These are phyloP conservation scores for Mycocentrospora acerina DNA, from an alignment of 2,329 filamentous ascomycete genomes.

Conservation along the genomic window DNA sequence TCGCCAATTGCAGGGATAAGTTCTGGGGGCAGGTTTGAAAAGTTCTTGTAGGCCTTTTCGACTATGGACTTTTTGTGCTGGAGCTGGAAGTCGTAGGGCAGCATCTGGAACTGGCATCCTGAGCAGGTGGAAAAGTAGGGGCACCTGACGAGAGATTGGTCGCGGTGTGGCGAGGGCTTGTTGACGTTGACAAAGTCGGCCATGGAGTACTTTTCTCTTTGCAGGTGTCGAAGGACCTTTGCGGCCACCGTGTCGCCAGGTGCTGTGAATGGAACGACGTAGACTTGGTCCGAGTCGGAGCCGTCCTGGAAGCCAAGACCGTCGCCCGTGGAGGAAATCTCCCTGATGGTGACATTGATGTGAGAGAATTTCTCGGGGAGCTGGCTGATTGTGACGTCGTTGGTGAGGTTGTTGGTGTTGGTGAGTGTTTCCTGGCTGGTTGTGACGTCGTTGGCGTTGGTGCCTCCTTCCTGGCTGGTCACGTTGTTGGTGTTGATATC, in stretches of 20 bases:
- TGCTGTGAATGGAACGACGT: conserved; percentile 83
- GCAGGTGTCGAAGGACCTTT: conserved; percentile 74
- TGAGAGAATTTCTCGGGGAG: conserved; percentile 71
- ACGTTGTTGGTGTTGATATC: too few relatives aligned
- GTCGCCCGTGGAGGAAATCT: conserved; percentile 89
- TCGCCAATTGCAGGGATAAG: conserved; percentile 74
- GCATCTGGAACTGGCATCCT: conserved; percentile 97
- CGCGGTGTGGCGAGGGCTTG: conserved; percentile 71
- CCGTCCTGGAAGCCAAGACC: conserved; percentile 74
- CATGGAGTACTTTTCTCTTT: conserved; percentile 66
- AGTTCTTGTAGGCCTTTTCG: conserved; percentile 88
- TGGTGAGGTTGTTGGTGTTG: too few relatives aligned
- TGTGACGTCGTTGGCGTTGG: conserved; percentile 3
- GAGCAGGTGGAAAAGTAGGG: conserved; percentile 82
- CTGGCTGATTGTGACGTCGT: too few relatives aligned
- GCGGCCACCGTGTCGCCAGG: conserved; percentile 80
- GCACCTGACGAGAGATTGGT: conserved; percentile 76
- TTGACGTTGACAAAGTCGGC: conserved; percentile 81
- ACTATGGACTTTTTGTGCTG: conserved; percentile 81
- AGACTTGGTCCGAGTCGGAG: conserved; percentile 66
- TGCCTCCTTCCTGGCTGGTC: too few relatives aligned
- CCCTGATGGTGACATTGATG: conserved; percentile 76
- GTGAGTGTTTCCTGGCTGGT: too few relatives aligned
- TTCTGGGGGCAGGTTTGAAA: conserved; percentile 77
- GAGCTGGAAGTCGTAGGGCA: conserved; percentile 84